Evolutionary conservation across 2,329 filamentous ascomycete species (phyloP).

Genomic region (Diaporthe amygdali): DNA sequence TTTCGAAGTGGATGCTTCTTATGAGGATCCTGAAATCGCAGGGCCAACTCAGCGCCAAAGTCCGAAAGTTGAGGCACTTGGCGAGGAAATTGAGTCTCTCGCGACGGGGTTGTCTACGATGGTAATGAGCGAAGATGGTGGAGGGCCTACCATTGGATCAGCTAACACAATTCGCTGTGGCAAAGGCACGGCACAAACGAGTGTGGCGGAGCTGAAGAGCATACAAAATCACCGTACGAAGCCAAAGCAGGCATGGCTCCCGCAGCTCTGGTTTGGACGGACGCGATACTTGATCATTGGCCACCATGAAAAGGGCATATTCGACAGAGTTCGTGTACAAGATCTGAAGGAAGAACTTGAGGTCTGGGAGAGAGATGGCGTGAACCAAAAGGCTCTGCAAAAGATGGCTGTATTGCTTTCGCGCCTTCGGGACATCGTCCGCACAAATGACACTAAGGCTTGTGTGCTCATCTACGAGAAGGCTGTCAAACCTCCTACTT

Average conservation of each 20-base stretch:
- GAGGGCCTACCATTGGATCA: neutral
- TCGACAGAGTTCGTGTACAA: conserved; percentile 20
- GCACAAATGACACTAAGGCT: neutral
- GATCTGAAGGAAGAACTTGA: neutral
- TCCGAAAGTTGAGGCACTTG: neutral
- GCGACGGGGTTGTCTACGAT: neutral
- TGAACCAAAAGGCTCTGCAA: neutral
- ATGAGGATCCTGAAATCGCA: neutral
- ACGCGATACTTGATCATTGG: conserved; percentile 32
- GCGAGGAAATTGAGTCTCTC: neutral
- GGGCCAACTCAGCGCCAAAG: neutral
- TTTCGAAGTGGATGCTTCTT: conserved; percentile 8
- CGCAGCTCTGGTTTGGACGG: conserved; percentile 37
- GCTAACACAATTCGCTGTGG: neutral
- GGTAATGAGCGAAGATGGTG: neutral
- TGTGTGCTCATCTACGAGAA: conserved; percentile 3
- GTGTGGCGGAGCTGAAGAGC: conserved; percentile 32
- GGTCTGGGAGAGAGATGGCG: conserved; percentile 21
- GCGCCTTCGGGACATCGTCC: neutral
- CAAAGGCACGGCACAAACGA: conserved; percentile 23
- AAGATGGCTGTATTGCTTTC: neutral
- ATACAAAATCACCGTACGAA: neutral
- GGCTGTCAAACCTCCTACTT: neutral
- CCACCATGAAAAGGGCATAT: conserved; percentile 27
- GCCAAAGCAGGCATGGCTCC: neutral